These are phyloP conservation scores for Lentinula edodes DNA, from an alignment of 768 basidiomycete genomes.

Conservation along the genomic window DNA sequence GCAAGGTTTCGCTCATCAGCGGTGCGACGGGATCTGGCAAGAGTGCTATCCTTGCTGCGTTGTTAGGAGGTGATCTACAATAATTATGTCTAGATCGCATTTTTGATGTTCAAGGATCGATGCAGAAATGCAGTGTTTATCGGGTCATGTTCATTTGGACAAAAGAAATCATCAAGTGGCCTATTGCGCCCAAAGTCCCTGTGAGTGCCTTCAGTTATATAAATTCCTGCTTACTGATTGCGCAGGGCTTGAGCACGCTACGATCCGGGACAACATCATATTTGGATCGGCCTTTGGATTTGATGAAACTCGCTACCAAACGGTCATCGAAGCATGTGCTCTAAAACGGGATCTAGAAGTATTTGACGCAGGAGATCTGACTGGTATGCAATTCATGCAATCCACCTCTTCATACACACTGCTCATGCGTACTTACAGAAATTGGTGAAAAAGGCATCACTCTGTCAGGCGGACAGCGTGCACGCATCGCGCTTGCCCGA, in stretches of 20 bases:
- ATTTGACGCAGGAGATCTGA: constrained; percentile 73
- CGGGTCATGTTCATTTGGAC: constrained; percentile 48
- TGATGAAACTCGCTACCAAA: constrained; percentile 57
- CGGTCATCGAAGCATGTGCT: constrained; percentile 71
- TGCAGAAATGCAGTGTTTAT: constrained; percentile 54
- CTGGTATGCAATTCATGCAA: constrained; percentile 33
- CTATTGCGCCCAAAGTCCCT: constrained; percentile 64
- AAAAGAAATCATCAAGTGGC: constrained; percentile 58
- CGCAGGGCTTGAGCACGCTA: constrained; percentile 73
- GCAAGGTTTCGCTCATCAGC: constrained; percentile 52
- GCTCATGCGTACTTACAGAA: constrained; percentile 28
- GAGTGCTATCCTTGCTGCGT: constrained; percentile 53
- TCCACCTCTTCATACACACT: neutral
- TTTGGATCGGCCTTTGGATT: constrained; percentile 60
- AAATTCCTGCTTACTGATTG: constrained; percentile 16
- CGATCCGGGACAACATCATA: constrained; percentile 76
- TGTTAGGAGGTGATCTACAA: constrained; percentile 53
- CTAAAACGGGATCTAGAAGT: constrained; percentile 65
- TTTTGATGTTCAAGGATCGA: neutral
- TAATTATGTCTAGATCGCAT: neutral
- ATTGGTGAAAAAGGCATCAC: constrained; percentile 78
- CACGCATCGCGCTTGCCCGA: constrained; percentile 71
- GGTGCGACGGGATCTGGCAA: constrained; percentile 72
- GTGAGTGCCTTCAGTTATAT: constrained; percentile 24
- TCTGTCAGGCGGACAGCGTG: constrained; percentile 69